Percentiles rank a stretch among this genome's conserved stretches.
Conservation (phyloP, 768 basidiomycete species). For the Dioszegia aurantiaca region DNA sequence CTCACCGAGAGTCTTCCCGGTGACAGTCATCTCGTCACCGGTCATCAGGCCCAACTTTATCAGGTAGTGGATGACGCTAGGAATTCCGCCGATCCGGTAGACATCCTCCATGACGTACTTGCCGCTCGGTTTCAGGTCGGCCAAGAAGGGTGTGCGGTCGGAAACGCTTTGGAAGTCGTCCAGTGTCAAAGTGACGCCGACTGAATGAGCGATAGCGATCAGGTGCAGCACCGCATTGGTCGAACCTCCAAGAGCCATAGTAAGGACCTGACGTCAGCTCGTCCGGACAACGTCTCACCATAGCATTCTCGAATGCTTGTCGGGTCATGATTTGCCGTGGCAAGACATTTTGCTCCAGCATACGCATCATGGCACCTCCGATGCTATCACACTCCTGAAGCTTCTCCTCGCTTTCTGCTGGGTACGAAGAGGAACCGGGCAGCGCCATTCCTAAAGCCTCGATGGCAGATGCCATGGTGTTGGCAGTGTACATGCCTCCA, state of each 20-base stretch:
- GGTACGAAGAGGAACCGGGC: slow-evolving; percentile 95
- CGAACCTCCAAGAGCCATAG: slow-evolving; percentile 95
- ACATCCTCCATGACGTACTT: slow-evolving; percentile 99
- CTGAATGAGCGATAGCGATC: slow-evolving; percentile 93
- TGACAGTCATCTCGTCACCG: slow-evolving; percentile 85
- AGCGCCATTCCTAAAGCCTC: slow-evolving; percentile 96
- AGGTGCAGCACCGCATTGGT: slow-evolving; percentile 97
- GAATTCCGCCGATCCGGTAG: slow-evolving; percentile 91
- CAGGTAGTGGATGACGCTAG: slow-evolving; percentile 84
- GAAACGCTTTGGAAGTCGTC: slow-evolving; percentile 94
- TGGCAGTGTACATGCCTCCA: slow-evolving; percentile 97
- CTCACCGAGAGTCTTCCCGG: slow-evolving; percentile 83
- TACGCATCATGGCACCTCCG: slow-evolving; percentile 77
- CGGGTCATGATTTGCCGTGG: slow-evolving; percentile 96
- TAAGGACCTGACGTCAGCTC: slow-evolving; percentile 65
- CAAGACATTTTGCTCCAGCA: slow-evolving; percentile 85
- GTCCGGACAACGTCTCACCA: slow-evolving; percentile 58
- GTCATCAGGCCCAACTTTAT: slow-evolving; percentile 84
- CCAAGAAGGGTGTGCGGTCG: slow-evolving; percentile 87
- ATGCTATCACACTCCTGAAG: slow-evolving; percentile 73
- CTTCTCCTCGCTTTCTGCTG: slow-evolving; percentile 89
- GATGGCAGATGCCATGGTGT: slow-evolving; percentile 94
- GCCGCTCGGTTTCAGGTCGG: slow-evolving; percentile 93
- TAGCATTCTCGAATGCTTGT: slow-evolving; percentile 95
- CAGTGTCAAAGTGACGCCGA: slow-evolving; percentile 79